Percentiles rank a stretch among this genome's conserved stretches.
Evolutionary conservation across 352 stramenopile genomes (phyloP).

Genomic region (Phytophthora pisi): DNA sequence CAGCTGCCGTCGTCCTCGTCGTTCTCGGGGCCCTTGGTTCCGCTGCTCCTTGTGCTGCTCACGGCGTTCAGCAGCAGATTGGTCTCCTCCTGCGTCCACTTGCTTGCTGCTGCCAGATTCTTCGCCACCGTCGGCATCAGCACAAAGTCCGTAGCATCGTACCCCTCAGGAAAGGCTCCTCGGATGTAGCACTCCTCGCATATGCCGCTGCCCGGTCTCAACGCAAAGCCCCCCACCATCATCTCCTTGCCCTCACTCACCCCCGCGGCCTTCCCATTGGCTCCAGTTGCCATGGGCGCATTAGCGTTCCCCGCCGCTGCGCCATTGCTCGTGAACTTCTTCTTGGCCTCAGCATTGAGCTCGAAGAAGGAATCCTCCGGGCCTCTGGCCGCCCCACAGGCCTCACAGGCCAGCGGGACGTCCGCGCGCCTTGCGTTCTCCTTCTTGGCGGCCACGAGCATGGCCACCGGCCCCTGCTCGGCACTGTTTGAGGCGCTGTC

Average conservation of each 20-base stretch:
- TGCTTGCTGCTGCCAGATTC: conserved; percentile 1
- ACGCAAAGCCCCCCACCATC: conserved; percentile 47
- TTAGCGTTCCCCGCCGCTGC: conserved; percentile 14
- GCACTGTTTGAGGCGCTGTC: not conserved
- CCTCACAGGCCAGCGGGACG: conserved; percentile 47
- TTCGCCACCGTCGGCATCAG: conserved; percentile 31
- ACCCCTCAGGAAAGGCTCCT: conserved; percentile 63
- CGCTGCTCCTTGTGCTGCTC: conserved; percentile 32
- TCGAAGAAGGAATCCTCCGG: conserved; percentile 52
- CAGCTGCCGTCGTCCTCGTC: conserved; percentile 47
- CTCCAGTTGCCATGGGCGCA: conserved; percentile 2
- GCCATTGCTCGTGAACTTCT: conserved; percentile 39
- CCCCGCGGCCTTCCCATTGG: conserved; percentile 20
- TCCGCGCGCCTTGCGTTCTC: conserved; percentile 27
- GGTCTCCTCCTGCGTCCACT: conserved; percentile 60
- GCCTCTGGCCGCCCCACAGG: conserved; percentile 48
- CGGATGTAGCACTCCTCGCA: conserved; percentile 73
- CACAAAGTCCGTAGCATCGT: conserved; percentile 71
- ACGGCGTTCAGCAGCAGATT: conserved; percentile 60
- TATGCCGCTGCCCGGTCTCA: conserved; percentile 63
- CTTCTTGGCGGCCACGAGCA: conserved; percentile 41
- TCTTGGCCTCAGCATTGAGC: conserved; percentile 65
- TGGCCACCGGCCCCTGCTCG: conserved; percentile 24
- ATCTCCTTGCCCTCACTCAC: conserved; percentile 44
- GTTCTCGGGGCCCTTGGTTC: conserved; percentile 10